Evolutionary conservation across 1,284 basidiomycete species (phyloP).

Genomic region (Inonotus obliquus): DNA sequence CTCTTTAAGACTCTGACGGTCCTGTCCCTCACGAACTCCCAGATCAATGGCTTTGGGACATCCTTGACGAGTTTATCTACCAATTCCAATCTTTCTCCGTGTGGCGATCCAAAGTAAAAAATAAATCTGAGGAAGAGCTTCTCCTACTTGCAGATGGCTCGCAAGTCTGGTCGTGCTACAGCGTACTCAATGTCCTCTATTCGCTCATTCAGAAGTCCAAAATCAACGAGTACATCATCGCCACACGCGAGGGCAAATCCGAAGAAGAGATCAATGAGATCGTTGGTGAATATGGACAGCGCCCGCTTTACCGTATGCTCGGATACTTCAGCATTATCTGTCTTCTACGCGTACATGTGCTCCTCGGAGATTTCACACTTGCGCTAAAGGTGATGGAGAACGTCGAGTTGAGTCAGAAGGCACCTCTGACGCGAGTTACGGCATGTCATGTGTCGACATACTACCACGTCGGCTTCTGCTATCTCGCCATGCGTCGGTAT

Average conservation of each 20-base stretch:
- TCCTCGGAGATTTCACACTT: constrained; percentile 94
- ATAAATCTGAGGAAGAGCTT: constrained; percentile 89
- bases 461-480: constrained; percentile 96
- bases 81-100: constrained; percentile 96
- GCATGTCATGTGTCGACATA: constrained; percentile 93
- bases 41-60: constrained; percentile 98
- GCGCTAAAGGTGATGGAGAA: constrained; percentile 95
- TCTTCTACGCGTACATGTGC: constrained; percentile 90
- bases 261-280: constrained; percentile 85
- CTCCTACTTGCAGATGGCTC: constrained; percentile 74
- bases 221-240: constrained; percentile 90
- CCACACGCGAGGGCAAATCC: constrained; percentile 75
- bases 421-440: constrained; percentile 85
- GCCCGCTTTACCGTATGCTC: constrained; percentile 91
- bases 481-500: constrained; percentile 91
- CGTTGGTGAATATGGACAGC: constrained; percentile 87
- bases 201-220: constrained; percentile 96
- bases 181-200: constrained; percentile 96
- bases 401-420: constrained; percentile 86
- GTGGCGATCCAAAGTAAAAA: constrained; percentile 82
- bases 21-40: constrained; percentile 91
- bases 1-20: constrained; percentile 88
- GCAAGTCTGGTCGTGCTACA: constrained; percentile 95
- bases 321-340: constrained; percentile 98
- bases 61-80: constrained; percentile 99